These are phyloP conservation scores for Myxozyma melibiosi DNA, from an alignment of 805 yeast genomes.

Conservation along the genomic window DNA sequence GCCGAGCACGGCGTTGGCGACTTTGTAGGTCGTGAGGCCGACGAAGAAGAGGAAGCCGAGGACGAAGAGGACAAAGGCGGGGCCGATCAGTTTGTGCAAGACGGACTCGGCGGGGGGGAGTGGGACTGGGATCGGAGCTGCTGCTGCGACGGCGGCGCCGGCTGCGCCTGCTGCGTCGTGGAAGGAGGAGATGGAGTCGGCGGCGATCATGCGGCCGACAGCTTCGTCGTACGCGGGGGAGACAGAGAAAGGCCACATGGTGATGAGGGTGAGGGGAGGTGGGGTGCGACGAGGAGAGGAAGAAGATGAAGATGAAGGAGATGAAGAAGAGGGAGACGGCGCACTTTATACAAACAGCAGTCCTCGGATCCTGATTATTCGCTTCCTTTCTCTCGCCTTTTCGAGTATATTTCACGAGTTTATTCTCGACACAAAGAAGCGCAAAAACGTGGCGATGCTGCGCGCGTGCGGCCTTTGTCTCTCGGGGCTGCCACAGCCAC, in stretches of 20 bases:
- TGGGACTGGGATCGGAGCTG: conserved; percentile 5
- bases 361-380: no score
- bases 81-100: conserved; percentile 3
- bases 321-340: background rate
- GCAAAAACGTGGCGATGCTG: no score
- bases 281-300: background rate
- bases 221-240: background rate
- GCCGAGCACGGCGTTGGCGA: conserved; percentile 1
- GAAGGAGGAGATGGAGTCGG: conserved; percentile 1
- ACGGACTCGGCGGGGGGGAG: background rate
- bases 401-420: no score
- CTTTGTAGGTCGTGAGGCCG: background rate
- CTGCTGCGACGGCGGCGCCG: conserved; percentile 1
- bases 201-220: background rate
- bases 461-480: no score
- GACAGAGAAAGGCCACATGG: conserved; percentile 4
- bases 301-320: background rate
- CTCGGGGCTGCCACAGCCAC: no score
- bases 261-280: background rate
- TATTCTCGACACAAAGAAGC: no score
- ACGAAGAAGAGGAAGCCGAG: background rate
- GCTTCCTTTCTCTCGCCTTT: no score
- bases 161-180: conserved; percentile 5
- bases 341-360: no score
- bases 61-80: background rate